A percentile compares a stretch with the other conserved stretches of the same genome.
Conservation (phyloP, 2,329 filamentous ascomycete genomes). For the Aspergillus awamori region DNA sequence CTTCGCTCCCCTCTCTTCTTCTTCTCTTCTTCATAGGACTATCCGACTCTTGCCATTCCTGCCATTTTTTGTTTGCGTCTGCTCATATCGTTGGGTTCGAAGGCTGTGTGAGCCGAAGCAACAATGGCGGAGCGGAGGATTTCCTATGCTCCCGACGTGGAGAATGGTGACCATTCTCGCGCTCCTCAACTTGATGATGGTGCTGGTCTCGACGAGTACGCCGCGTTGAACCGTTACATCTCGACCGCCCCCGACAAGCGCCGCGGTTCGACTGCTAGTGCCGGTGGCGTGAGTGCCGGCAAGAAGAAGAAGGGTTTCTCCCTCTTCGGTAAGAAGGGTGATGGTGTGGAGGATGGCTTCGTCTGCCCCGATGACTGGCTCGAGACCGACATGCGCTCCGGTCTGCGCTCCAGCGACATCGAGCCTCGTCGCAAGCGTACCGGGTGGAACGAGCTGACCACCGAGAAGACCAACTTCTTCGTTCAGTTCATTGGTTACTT, state of each 20-base stretch:
- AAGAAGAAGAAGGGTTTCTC: slow-evolving; percentile 59
- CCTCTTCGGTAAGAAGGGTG: slow-evolving; percentile 51
- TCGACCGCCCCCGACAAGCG: slow-evolving; percentile 65
- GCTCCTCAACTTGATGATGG: slow-evolving; percentile 33
- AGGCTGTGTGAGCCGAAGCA: slow-evolving; percentile 45
- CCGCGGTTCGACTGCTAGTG: slow-evolving; percentile 52
- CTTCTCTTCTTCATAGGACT: slow-evolving; percentile 37
- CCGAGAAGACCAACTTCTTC: slow-evolving; percentile 76
- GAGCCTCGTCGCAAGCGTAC: slow-evolving; percentile 66
- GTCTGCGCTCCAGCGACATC: slow-evolving; percentile 62
- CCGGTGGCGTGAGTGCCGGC: slow-evolving; percentile 45
- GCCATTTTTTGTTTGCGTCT: slow-evolving; percentile 36
- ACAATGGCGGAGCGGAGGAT: slow-evolving; percentile 50
- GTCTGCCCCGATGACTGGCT: slow-evolving; percentile 68
- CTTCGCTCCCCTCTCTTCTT: slow-evolving; percentile 23
- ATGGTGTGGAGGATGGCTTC: slow-evolving; percentile 37
- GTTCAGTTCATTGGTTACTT: slow-evolving; percentile 76
- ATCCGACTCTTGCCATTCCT: slow-evolving; percentile 43
- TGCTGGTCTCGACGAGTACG: slow-evolving; percentile 60
- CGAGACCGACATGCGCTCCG: slow-evolving; percentile 66
- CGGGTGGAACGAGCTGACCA: slow-evolving; percentile 72
- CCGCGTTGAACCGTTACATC: slow-evolving; percentile 68
- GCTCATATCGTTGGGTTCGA: slow-evolving; percentile 42
- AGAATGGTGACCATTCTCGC: slow-evolving; percentile 45
- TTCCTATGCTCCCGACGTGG: slow-evolving; percentile 48